Percentiles rank a stretch among this genome's conserved stretches.
phyloP scores from a whole-genome alignment of 805 yeast genomes.

The Starmerella floris region DNA sequence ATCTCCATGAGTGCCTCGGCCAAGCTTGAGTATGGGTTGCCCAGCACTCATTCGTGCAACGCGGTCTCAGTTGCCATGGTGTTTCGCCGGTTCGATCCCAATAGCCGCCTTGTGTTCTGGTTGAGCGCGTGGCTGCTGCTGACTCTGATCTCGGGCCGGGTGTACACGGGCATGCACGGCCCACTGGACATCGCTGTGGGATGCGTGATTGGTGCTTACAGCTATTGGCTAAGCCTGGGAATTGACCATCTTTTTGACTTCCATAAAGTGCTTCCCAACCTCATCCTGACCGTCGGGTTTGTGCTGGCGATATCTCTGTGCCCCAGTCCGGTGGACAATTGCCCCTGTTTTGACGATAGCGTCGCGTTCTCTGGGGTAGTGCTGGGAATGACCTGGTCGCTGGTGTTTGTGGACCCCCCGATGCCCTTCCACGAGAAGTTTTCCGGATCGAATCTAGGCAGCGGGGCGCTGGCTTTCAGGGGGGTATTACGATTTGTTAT shows the following conservation, averaged over 20 bases:
- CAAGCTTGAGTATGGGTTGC: conserved; percentile 87
- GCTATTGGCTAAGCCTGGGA: conserved; percentile 31
- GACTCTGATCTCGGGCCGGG: conserved; percentile 62
- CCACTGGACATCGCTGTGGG: conserved; percentile 64
- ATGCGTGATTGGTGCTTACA: conserved; percentile 42
- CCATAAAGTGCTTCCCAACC: neutral
- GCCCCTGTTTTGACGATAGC: conserved; percentile 93
- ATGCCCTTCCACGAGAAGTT: neutral
- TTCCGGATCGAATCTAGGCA: conserved; percentile 12
- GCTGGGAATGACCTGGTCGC: conserved; percentile 39
- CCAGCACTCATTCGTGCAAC: conserved; percentile 87
- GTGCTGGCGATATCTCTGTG: conserved; percentile 6
- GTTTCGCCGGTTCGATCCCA: conserved; percentile 19
- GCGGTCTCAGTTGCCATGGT: conserved; percentile 69
- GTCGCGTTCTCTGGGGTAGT: conserved; percentile 83
- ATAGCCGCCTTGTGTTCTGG: conserved; percentile 1
- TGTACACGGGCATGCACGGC: conserved; percentile 98
- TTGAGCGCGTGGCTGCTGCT: conserved; percentile 36
- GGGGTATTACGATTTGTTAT: conserved; percentile 35
- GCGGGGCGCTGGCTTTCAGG: neutral
- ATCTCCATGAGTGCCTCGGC: conserved; percentile 86
- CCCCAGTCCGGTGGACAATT: conserved; percentile 76
- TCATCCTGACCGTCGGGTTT: conserved; percentile 1
- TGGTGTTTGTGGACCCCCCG: conserved; percentile 1
- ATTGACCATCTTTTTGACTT: conserved; percentile 33